Evolutionary conservation across 73 alveolate species (phyloP).

Genomic region (Blepharisma stoltei): DNA sequence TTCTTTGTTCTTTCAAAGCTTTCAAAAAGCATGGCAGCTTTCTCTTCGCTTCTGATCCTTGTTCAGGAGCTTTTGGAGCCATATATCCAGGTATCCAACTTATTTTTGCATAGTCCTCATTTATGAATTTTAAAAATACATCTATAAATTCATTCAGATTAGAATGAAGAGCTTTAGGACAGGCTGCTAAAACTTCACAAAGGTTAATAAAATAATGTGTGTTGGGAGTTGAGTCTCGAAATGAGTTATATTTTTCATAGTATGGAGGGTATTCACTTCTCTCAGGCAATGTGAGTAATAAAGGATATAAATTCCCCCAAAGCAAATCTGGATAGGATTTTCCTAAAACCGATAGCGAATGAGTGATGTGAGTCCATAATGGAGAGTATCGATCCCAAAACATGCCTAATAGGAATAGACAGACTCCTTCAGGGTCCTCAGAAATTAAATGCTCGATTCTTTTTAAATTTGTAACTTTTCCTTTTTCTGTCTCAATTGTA

Average conservation of each 20-base stretch:
- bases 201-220: not conserved
- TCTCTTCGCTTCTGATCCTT: not conserved
- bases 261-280: not conserved
- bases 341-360: not conserved
- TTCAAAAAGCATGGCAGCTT: not conserved
- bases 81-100: not conserved
- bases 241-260: not conserved
- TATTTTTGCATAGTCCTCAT: not conserved
- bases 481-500: not conserved
- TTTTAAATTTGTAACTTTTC: not conserved
- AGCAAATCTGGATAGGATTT: not conserved
- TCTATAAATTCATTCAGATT: not conserved
- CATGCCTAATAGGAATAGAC: not conserved
- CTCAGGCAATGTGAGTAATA: not conserved
- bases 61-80: too few species aligned
- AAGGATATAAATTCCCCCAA: not conserved
- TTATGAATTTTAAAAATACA: not conserved
- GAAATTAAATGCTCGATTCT: slow-evolving; percentile 8
- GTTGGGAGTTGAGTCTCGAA: slow-evolving; percentile 3
- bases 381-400: slow-evolving; percentile 17
- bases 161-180: not conserved
- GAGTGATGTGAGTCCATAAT: slow-evolving; percentile 10
- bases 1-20: not conserved
- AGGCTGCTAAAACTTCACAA: not conserved
- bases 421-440: slow-evolving; percentile 8